phyloP scores from a whole-genome alignment of 768 basidiomycete genomes.

The Lentinula edodes region DNA sequence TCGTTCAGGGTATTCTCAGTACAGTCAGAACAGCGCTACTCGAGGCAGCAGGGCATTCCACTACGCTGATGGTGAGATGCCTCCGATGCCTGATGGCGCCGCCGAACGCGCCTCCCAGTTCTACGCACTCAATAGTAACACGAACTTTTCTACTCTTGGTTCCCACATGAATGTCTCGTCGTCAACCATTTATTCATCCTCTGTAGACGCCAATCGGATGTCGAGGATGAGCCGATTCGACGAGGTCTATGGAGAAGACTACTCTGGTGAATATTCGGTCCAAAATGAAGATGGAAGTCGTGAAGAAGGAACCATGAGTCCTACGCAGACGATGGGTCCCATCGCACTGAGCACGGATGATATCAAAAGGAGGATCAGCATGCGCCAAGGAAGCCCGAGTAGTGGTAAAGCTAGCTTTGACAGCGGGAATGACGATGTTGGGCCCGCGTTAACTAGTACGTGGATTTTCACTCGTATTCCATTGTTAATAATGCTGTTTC shows the following conservation, averaged over 20 bases:
- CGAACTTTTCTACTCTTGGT: not conserved
- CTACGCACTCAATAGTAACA: not conserved
- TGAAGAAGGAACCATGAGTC: constrained; percentile 9
- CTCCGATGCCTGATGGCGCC: constrained; percentile 8
- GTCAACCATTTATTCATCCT: not conserved
- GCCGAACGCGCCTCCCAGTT: constrained; percentile 2
- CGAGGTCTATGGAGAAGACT: constrained; percentile 4
- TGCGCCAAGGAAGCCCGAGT: not conserved
- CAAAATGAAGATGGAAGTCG: not conserved
- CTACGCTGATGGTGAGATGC: constrained; percentile 1
- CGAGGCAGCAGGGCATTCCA: constrained; percentile 10
- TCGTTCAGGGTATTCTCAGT: constrained; percentile 2
- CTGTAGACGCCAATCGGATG: not conserved
- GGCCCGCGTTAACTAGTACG: constrained; percentile 67
- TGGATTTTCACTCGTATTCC: constrained; percentile 7
- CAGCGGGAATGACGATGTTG: constrained; percentile 47
- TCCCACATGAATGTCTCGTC: not conserved
- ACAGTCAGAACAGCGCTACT: constrained; percentile 36
- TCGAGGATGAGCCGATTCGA: constrained; percentile 5
- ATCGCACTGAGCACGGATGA: constrained; percentile 14
- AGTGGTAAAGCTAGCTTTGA: constrained; percentile 6
- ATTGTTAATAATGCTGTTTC: too few relatives aligned
- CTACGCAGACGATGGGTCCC: constrained; percentile 16
- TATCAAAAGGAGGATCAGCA: constrained; percentile 13
- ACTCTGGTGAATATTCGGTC: not conserved